Evolutionary conservation across 352 stramenopile genomes (phyloP).

Genomic region (Phytopythium sindhum): DNA sequence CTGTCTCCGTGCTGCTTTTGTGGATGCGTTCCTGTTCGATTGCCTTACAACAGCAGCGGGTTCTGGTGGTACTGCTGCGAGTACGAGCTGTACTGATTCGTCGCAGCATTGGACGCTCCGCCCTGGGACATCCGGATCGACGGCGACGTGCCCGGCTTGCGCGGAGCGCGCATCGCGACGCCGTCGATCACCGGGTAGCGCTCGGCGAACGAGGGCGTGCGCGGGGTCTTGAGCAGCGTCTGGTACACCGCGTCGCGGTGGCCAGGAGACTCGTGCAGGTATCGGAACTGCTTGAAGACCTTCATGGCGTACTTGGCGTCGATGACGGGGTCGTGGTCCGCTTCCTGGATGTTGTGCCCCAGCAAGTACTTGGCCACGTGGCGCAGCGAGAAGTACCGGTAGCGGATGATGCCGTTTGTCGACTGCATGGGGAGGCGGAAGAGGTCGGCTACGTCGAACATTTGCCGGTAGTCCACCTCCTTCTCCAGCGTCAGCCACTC

Average conservation of each 20-base stretch:
- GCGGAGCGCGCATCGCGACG: constrained; percentile 69
- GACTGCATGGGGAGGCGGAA: constrained; percentile 80
- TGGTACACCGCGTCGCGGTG: constrained; percentile 80
- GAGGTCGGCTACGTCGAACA: constrained; percentile 82
- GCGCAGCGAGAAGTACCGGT: constrained; percentile 82
- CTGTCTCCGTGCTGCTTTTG: constrained; percentile 1
- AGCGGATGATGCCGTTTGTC: constrained; percentile 69
- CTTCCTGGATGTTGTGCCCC: constrained; percentile 79
- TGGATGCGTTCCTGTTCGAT: constrained; percentile 3
- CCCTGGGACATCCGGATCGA: constrained; percentile 28
- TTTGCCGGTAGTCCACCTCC: constrained; percentile 79
- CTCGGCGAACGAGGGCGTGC: constrained; percentile 80
- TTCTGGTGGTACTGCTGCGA: constrained; percentile 8
- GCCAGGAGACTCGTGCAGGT: constrained; percentile 72
- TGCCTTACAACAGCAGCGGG: constrained; percentile 8
- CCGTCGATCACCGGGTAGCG: constrained; percentile 81
- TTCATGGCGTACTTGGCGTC: constrained; percentile 89
- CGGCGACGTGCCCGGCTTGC: constrained; percentile 49
- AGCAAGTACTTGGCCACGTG: constrained; percentile 84
- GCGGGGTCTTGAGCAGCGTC: constrained; percentile 76
- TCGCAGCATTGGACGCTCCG: constrained; percentile 1
- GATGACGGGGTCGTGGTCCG: constrained; percentile 82
- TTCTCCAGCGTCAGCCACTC: constrained; percentile 87
- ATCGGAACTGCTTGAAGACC: constrained; percentile 83
- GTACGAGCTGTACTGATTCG: constrained; percentile 7